Percentiles rank a stretch among this genome's conserved stretches.
phyloP scores from a whole-genome alignment of 1,139 yeast genomes.

The Hemisphaericaspora lyxosophila region DNA sequence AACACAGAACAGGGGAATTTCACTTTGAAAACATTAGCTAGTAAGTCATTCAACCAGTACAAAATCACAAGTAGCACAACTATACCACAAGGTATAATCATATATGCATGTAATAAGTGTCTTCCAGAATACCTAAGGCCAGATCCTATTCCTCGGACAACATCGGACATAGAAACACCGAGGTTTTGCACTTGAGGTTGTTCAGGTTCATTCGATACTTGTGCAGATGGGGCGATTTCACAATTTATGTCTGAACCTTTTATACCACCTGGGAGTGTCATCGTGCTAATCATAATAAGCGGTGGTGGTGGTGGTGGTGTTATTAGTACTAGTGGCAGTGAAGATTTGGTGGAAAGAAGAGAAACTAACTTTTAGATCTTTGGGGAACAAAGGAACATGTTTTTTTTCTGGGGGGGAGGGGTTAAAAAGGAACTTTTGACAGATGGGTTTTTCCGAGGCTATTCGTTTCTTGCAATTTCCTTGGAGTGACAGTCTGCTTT shows the following conservation, averaged over 20 bases:
- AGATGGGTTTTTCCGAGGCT: too few species aligned
- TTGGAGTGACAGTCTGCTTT: too few species aligned
- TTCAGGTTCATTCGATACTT: background rate
- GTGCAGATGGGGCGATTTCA: background rate
- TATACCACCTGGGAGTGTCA: background rate
- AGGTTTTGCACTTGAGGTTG: background rate
- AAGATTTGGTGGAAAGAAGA: too few species aligned
- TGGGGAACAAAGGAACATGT: too few species aligned
- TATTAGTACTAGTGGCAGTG: too few species aligned
- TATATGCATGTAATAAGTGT: constrained; percentile 35
- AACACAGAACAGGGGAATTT: constrained; percentile 75
- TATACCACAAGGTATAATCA: constrained; percentile 38
- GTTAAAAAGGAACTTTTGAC: too few species aligned
- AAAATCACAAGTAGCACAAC: constrained; percentile 38
- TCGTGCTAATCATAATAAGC: background rate
- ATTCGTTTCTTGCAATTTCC: too few species aligned
- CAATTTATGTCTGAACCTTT: background rate
- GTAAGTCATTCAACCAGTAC: constrained; percentile 63
- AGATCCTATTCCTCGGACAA: constrained; percentile 13
- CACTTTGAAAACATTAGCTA: constrained; percentile 49
- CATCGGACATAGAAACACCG: background rate
- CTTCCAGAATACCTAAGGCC: constrained; percentile 31
- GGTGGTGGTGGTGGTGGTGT: background rate
- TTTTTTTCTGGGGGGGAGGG: too few species aligned
- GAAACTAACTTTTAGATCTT: too few species aligned